Evolutionary conservation across 345 rosid species (phyloP).

Genomic region (Eucalyptus melliodora): DNA sequence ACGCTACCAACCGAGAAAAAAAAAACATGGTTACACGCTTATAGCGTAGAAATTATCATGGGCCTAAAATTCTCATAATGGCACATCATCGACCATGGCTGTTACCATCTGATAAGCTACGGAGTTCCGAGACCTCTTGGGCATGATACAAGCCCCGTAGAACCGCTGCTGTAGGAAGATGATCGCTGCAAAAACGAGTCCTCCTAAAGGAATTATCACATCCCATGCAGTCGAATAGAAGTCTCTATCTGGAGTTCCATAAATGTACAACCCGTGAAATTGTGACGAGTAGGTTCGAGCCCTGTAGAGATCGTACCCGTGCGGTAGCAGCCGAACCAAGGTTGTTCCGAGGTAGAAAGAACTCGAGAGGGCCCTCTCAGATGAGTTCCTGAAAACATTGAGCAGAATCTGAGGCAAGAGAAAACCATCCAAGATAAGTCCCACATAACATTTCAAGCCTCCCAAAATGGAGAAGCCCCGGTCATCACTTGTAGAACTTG

Average conservation of each 20-base stretch:
- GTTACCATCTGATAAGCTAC: slow-evolving; percentile 24
- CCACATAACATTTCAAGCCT: slow-evolving; percentile 22
- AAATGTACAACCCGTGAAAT: slow-evolving; percentile 15
- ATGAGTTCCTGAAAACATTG: slow-evolving; percentile 21
- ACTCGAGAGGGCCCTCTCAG: slow-evolving; percentile 13
- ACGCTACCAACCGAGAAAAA: too few species aligned
- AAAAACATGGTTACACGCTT: neutral
- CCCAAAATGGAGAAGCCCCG: neutral
- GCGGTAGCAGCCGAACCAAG: slow-evolving; percentile 23
- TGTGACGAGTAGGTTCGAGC: neutral
- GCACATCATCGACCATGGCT: neutral
- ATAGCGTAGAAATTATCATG: neutral
- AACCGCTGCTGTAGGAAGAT: slow-evolving; percentile 29
- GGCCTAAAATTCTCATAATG: neutral
- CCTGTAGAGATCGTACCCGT: slow-evolving; percentile 38
- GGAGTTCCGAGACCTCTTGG: slow-evolving; percentile 6
- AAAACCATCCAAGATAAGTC: slow-evolving; percentile 33
- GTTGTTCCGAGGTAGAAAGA: slow-evolving; percentile 23
- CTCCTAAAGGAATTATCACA: slow-evolving; percentile 10
- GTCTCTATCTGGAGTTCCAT: slow-evolving; percentile 19
- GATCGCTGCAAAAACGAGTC: slow-evolving; percentile 18
- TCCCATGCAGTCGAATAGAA: slow-evolving; percentile 33
- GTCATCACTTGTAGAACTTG: neutral
- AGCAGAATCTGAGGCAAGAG: slow-evolving; percentile 38
- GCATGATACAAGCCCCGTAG: slow-evolving; percentile 34